Conservation (phyloP, 2,329 filamentous ascomycete species). For the Xylaria sp. region DNA sequence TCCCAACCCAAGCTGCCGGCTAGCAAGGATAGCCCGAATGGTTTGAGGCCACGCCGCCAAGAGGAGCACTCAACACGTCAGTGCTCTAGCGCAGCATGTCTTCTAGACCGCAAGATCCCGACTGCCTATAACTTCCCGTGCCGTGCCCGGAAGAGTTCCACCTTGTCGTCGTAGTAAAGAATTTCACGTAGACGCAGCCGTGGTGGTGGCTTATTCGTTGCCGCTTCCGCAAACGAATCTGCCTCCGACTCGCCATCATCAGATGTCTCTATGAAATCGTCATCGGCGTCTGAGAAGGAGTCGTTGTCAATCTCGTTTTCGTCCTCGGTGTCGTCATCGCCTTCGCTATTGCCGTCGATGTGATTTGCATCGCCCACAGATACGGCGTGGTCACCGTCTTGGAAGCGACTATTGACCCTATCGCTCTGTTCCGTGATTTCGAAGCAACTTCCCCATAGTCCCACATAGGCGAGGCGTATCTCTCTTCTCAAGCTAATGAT, state of each 20-base stretch:
- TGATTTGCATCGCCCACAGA: conserved; percentile 48
- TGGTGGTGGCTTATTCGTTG: conserved; percentile 53
- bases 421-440: conserved; percentile 73
- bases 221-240: conserved; percentile 63
- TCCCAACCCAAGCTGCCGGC: conserved; percentile 21
- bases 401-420: conserved; percentile 46
- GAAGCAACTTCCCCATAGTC: conserved; percentile 81
- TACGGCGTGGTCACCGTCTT: conserved; percentile 37
- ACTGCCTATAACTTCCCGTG: conserved; percentile 62
- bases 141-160: conserved; percentile 81
- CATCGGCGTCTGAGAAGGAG: conserved; percentile 57
- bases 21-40: conserved; percentile 26
- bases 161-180: conserved; percentile 85
- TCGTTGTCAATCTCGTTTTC: conserved; percentile 56
- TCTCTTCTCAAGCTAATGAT: conserved; percentile 81
- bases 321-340: conserved; percentile 55
- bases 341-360: conserved; percentile 52
- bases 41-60: conserved; percentile 33
- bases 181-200: conserved; percentile 78
- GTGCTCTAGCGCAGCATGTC: conserved; percentile 30
- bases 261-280: conserved; percentile 55
- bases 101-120: conserved; percentile 38
- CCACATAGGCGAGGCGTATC: conserved; percentile 81
- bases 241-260: conserved; percentile 62
- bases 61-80: conserved; percentile 34